phyloP scores from a whole-genome alignment of 2,329 filamentous ascomycete genomes.

The Fusarium aywerte region DNA sequence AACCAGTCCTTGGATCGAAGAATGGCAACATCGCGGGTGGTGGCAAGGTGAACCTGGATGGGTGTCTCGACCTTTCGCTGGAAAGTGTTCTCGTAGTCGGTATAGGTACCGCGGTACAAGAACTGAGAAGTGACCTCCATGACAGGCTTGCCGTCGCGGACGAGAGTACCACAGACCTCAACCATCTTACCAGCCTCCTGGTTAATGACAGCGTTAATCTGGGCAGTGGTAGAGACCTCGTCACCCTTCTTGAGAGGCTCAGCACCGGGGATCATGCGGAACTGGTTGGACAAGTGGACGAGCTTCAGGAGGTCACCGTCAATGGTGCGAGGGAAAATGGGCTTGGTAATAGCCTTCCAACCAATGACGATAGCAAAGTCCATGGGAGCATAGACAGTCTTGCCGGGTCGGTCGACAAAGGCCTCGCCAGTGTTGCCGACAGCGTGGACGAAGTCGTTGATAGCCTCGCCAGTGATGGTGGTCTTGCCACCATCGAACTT shows the following conservation, averaged over 20 bases:
- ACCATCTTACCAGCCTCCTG: constrained; percentile 99
- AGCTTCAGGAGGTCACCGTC: constrained; percentile 96
- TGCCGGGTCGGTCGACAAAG: constrained; percentile 94
- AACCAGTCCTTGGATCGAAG: constrained; percentile 99
- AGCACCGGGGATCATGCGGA: constrained; percentile 97
- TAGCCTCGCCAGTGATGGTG: constrained; percentile 88
- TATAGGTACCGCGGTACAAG: constrained; percentile 92
- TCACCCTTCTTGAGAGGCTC: constrained; percentile 96
- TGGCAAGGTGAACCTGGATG: constrained; percentile 89
- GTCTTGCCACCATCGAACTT: constrained; percentile 90
- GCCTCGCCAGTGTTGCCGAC: constrained; percentile 98
- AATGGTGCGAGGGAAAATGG: constrained; percentile 96
- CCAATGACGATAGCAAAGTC: constrained; percentile 98
- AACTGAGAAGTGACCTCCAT: constrained; percentile 99
- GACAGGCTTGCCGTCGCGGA: constrained; percentile 81
- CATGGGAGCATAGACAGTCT: constrained; percentile 96
- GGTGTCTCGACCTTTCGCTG: constrained; percentile 96
- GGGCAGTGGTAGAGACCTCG: constrained; percentile 88
- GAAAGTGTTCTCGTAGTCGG: constrained; percentile 97
- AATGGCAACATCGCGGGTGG: constrained; percentile 91
- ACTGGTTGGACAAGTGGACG: constrained; percentile 95
- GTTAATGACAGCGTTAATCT: constrained; percentile 98
- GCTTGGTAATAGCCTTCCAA: constrained; percentile 99
- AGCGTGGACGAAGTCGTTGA: constrained; percentile 98
- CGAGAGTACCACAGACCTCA: constrained; percentile 97